A percentile compares a stretch with the other conserved stretches of the same genome.
phyloP scores from a whole-genome alignment of 2,329 filamentous ascomycete genomes.

The Hypoxylon sp. region DNA sequence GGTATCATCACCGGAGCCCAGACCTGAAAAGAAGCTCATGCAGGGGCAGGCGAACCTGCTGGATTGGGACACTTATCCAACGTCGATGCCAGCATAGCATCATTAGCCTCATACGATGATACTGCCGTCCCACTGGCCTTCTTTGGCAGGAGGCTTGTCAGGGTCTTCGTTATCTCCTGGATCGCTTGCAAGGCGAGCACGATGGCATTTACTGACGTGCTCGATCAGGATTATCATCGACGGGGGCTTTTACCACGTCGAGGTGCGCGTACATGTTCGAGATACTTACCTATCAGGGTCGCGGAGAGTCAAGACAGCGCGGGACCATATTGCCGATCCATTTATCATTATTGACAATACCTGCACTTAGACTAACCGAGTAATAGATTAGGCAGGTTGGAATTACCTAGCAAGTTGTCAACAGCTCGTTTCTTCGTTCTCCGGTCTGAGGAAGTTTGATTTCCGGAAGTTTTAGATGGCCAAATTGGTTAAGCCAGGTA shows the following conservation, averaged over 20 bases:
- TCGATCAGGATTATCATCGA: slow-evolving; percentile 18
- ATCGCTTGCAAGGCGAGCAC: slow-evolving; percentile 23
- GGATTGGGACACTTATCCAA: slow-evolving; percentile 52
- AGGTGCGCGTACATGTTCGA: slow-evolving; percentile 1
- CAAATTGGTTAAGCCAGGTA: slow-evolving; percentile 36
- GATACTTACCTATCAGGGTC: slow-evolving; percentile 27
- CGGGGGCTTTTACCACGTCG: background rate
- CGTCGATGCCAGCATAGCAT: slow-evolving; percentile 11
- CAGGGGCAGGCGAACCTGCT: slow-evolving; percentile 29
- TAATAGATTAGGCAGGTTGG: slow-evolving; percentile 28
- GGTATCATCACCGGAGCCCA: slow-evolving; percentile 25
- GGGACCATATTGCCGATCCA: slow-evolving; percentile 38
- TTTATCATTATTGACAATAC: slow-evolving; percentile 37
- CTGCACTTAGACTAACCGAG: slow-evolving; percentile 31
- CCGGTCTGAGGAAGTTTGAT: slow-evolving; percentile 31
- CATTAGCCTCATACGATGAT: slow-evolving; percentile 23
- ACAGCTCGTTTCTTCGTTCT: slow-evolving; percentile 27
- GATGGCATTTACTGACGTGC: slow-evolving; percentile 23
- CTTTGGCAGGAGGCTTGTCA: slow-evolving; percentile 29
- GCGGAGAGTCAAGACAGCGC: slow-evolving; percentile 14
- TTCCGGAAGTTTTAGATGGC: slow-evolving; percentile 34
- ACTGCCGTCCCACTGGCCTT: slow-evolving; percentile 19
- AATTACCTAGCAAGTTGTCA: slow-evolving; percentile 32
- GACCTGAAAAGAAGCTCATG: slow-evolving; percentile 32
- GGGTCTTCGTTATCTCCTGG: slow-evolving; percentile 32